Percentiles rank a stretch among this genome's conserved stretches.
Conservation (phyloP, 2,329 filamentous ascomycete species). For the Colletotrichum liaoningense region DNA sequence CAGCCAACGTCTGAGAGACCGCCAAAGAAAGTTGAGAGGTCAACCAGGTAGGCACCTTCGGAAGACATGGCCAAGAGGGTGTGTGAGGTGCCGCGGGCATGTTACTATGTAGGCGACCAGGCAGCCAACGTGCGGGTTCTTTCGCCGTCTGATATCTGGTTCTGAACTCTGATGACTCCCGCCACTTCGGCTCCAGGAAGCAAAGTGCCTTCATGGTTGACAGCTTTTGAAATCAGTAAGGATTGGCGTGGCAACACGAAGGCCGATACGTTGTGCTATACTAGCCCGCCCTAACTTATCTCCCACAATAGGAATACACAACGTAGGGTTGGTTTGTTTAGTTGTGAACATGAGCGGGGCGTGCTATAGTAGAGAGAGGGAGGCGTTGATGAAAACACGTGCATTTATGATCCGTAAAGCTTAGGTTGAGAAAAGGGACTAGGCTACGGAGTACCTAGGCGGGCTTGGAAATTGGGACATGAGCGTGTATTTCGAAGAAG, state of each 20-base stretch:
- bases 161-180: not conserved
- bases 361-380: not conserved
- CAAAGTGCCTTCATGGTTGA: not conserved
- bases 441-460: not conserved
- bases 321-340: conserved; percentile 7
- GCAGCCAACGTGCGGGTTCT: conserved; percentile 1
- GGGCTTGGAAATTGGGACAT: not conserved
- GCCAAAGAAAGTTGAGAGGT: not conserved
- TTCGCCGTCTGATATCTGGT: conserved; percentile 28
- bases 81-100: not conserved
- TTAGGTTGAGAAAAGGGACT: not conserved
- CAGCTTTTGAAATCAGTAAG: not conserved
- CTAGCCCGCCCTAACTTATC: conserved; percentile 3
- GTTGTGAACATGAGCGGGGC: not conserved
- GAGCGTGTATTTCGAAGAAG: not conserved
- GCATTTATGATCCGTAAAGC: not conserved
- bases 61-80: not conserved
- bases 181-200: not conserved
- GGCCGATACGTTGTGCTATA: not conserved
- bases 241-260: conserved; percentile 6
- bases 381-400: not conserved
- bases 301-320: not conserved
- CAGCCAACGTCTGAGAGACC: not conserved
- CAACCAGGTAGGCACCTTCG: too few relatives aligned
- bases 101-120: not conserved